Conservation (phyloP, 2,329 filamentous ascomycete genomes). For the Curvularia sp. region DNA sequence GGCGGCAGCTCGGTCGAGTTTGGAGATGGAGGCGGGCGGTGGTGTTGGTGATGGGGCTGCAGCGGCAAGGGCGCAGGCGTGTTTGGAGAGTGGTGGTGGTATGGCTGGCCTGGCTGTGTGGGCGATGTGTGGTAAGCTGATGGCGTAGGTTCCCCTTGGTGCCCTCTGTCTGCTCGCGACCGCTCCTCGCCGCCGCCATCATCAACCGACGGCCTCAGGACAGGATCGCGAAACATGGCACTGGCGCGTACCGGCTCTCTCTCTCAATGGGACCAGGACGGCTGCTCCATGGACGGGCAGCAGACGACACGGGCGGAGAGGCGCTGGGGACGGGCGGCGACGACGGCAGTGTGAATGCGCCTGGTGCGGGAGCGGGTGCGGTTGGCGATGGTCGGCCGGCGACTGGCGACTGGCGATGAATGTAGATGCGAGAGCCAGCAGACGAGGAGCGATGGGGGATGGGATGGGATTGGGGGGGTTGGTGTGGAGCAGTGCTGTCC, state of each 20-base stretch:
- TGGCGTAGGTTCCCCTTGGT: constrained; percentile 42
- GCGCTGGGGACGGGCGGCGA: constrained; percentile 14
- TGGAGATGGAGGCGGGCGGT: constrained; percentile 36
- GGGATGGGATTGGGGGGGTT: constrained; percentile 18
- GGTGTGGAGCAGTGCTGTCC: constrained; percentile 25
- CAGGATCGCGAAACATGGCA: constrained; percentile 42
- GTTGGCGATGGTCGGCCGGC: constrained; percentile 24
- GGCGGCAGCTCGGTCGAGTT: constrained; percentile 51
- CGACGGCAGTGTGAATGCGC: constrained; percentile 25
- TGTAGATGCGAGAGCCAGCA: constrained; percentile 18
- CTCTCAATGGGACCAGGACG: constrained; percentile 3
- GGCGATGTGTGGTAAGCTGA: constrained; percentile 49
- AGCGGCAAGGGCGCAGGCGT: constrained; percentile 47
- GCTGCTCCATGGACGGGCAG: constrained; percentile 24
- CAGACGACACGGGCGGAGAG: constrained; percentile 13
- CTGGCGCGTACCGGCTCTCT: constrained; percentile 15
- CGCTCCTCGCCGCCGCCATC: constrained; percentile 39
- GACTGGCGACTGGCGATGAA: constrained; percentile 18
- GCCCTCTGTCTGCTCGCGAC: constrained; percentile 45
- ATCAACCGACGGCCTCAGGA: constrained; percentile 41
- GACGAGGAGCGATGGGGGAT: constrained; percentile 16
- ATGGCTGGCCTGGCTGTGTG: constrained; percentile 48
- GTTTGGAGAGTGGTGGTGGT: constrained; percentile 46
- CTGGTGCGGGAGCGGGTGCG: constrained; percentile 24
- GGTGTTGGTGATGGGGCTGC: constrained; percentile 37